Evolutionary conservation across 805 yeast species (phyloP), one percentile per base, ranked within the genome.

Genomic region (Candida easanensis): DNA sequence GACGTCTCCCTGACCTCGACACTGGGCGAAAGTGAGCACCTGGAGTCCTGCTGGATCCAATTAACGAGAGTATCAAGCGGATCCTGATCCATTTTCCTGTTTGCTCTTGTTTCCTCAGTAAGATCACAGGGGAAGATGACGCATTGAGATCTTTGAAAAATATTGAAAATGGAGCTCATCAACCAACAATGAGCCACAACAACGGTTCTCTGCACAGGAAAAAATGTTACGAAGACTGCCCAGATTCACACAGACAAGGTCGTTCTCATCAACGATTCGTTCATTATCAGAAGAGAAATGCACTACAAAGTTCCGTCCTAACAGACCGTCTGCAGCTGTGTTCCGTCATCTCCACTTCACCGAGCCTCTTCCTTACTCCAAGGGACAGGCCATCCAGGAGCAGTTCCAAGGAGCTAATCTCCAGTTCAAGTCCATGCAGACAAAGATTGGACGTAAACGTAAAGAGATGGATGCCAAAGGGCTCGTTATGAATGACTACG

Each of bases 331-430:
- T 4, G 66, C 76, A 0, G 48, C 58, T 14, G 55, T 50, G 1
- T 44, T 76, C 9, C 69, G 72, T 36, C 80, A 76, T 51, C 49
- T 74, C 14, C 76, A 71, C 42, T 70, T 74, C 51, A 59, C 59
- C 3, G 62, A 65, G 2, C 51, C 60, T 1, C 41, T 67, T 4
- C 67, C 71, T 0, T 78, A 76, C 52, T 51, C 55, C 13, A 62
- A 68, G 33, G 91, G 88, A 3, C 69, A 74, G 39, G 54, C 59
- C 23, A 71, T 83, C 31, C 91, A 85, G 55, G 73, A 73, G 38
- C 61, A 69, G 35, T 69, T 84, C 49, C 79, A 79, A 0, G 60
- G 72, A 18, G 80, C 82, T 18, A 76, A 77, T 47, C 58, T 84
- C 31, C 78, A 79, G 50, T 73, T 73, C 64, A 82, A 81, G 58